phyloP scores from a whole-genome alignment of 2,329 filamentous ascomycete genomes.

The Alternaria rosae region DNA sequence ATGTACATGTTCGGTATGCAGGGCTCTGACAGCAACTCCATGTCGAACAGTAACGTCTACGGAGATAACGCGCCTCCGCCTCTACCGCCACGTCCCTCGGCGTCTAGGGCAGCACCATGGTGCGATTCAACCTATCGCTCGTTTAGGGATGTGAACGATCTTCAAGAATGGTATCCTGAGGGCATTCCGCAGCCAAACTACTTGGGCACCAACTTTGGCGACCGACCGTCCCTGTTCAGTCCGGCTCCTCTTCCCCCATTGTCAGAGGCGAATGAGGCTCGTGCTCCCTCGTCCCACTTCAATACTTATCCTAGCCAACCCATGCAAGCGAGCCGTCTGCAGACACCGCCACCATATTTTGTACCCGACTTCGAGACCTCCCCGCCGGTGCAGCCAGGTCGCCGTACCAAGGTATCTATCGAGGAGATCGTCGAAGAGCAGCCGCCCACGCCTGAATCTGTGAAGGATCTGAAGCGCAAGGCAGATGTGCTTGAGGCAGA shows the following conservation, averaged over 20 bases:
- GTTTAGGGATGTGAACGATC: slow-evolving; percentile 15
- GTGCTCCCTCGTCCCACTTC: background rate
- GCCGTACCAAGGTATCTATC: slow-evolving; percentile 41
- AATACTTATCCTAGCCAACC: background rate
- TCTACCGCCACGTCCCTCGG: slow-evolving; percentile 28
- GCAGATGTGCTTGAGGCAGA: slow-evolving; percentile 35
- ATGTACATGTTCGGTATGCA: slow-evolving; percentile 1
- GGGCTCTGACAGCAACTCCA: background rate
- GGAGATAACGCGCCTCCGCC: slow-evolving; percentile 15
- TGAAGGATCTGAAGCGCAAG: slow-evolving; percentile 42
- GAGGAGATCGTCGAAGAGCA: slow-evolving; percentile 44
- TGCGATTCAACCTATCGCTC: slow-evolving; percentile 7
- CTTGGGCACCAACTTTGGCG: slow-evolving; percentile 17
- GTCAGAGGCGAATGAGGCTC: slow-evolving; percentile 6
- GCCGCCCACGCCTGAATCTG: slow-evolving; percentile 39
- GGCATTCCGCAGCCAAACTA: slow-evolving; percentile 8
- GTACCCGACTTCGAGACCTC: slow-evolving; percentile 12
- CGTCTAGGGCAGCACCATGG: slow-evolving; percentile 18
- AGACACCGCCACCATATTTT: slow-evolving; percentile 28
- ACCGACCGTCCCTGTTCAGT: slow-evolving; percentile 15
- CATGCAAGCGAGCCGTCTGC: slow-evolving; percentile 18
- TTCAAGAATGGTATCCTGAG: slow-evolving; percentile 9
- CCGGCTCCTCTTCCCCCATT: slow-evolving; percentile 14
- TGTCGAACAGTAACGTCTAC: background rate
- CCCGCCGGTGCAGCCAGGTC: slow-evolving; percentile 23